Evolutionary conservation across 176 grass and related monocot genomes (phyloP).

Genomic region (Raddia guianensis): DNA sequence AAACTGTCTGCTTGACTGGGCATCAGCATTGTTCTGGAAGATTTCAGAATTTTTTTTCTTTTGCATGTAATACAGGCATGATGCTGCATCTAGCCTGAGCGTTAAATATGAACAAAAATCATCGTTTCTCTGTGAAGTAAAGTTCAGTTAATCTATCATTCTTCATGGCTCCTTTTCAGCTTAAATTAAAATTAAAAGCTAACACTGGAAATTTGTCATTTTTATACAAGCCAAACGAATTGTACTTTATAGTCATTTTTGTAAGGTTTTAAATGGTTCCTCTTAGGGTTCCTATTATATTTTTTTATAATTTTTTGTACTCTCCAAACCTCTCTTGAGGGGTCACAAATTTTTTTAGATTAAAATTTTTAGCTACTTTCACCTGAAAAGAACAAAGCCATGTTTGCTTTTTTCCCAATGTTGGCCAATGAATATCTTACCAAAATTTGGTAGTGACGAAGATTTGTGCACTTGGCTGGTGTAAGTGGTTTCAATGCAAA

Average conservation of each 20-base stretch:
- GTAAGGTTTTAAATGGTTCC: no score
- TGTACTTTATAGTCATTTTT: no score
- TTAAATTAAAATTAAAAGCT: no score
- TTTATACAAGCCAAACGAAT: no score
- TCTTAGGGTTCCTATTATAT: not conserved
- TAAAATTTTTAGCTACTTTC: no score
- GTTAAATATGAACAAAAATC: conserved; percentile 13
- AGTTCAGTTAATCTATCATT: conserved; percentile 11
- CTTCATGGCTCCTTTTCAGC: not conserved
- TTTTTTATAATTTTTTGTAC: not conserved
- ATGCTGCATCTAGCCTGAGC: not conserved
- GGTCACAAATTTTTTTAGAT: no score
- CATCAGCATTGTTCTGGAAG: not conserved
- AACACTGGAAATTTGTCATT: no score
- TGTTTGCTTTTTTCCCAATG: no score
- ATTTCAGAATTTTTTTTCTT: not conserved
- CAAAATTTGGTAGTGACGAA: no score
- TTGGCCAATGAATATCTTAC: no score
- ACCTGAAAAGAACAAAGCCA: no score
- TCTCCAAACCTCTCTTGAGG: no score
- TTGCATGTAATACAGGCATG: not conserved
- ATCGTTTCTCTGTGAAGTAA: conserved; percentile 12
- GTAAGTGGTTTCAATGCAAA: conserved; percentile 12
- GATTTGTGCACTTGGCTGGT: not conserved
- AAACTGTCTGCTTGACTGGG: conserved; percentile 5